Conservation (phyloP, 2,329 filamentous ascomycete species). For the Elsinoe ampelina region DNA sequence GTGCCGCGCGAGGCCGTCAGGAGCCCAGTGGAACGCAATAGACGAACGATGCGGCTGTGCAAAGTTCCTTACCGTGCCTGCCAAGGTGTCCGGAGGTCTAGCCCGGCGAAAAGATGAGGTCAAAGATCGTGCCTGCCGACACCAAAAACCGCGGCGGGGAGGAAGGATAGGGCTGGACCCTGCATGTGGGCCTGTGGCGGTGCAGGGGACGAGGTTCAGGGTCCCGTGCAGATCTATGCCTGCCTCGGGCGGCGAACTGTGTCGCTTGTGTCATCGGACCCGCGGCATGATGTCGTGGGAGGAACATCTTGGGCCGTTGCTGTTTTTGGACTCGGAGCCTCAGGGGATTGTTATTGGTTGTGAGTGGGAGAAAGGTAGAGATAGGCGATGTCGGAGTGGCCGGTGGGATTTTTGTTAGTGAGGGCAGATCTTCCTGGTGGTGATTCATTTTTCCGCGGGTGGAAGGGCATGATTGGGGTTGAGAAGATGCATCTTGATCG, state of each 20-base stretch:
- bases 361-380: background rate
- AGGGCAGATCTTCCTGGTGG: background rate
- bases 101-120: background rate
- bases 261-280: slow-evolving; percentile 1
- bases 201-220: background rate
- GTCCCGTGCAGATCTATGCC: slow-evolving; percentile 4
- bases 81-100: background rate
- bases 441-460: background rate
- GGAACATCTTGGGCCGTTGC: slow-evolving; percentile 1
- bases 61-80: background rate
- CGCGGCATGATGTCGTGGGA: background rate
- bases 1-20: background rate
- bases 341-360: background rate
- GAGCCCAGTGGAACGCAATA: background rate
- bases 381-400: background rate
- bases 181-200: background rate
- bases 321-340: background rate
- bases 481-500: too few relatives aligned
- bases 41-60: background rate
- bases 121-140: background rate
- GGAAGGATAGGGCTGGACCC: background rate
- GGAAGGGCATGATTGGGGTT: background rate
- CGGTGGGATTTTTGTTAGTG: background rate
- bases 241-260: background rate
- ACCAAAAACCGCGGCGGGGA: too few relatives aligned